Evolutionary conservation across 192 early-diverging fungal species (phyloP), one percentile per base, ranked within the genome.

Genomic region (Backusella westeae): DNA sequence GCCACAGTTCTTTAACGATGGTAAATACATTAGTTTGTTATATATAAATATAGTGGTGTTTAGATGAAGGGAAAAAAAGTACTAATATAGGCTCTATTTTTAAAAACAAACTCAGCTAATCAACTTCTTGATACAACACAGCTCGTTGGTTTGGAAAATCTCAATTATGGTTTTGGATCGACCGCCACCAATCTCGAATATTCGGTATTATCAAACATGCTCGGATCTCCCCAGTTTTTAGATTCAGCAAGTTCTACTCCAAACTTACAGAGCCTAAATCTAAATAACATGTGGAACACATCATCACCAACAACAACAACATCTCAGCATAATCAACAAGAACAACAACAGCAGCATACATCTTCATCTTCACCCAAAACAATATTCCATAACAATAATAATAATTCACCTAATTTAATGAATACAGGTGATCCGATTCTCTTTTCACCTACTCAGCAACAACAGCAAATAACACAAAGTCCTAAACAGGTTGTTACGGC

Each of bases 161-260:
- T 63, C 72, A 72, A 89, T 76, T 87, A 87, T 76, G 86, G 89
- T 9, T 98, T 98, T 86, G 94, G 94, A 36, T 98, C 96, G 4
- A 94, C 93, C 73, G 85, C 94, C 34, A 89, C 92, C 75, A 97
- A 94, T 75, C 86, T 95, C 34, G 96, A 98, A 82, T 95, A 96
- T 79, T 90, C 92, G 0, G 91, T 97, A 46, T 83, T 98, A 32
- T 94, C 93, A 1, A 95, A 89, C 77, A 98, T 98, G 95, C 87
- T 97, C 17, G 83, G 87, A 38, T 87, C 89, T 86, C 34, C 77
- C 88, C 38, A 71, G 67, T 69, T 69, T 38, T 26, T 69, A 36
- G 38, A 69, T 38, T 69, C 68, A 38, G 21, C 68, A 63, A 63
- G 8, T 29, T 63, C 56, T 63, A 63, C 56, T 29, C 56, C 56